Evolutionary conservation across 2,329 filamentous ascomycete species (phyloP), one percentile per base, ranked within the genome.

Genomic region (Botrytis galanthina): DNA sequence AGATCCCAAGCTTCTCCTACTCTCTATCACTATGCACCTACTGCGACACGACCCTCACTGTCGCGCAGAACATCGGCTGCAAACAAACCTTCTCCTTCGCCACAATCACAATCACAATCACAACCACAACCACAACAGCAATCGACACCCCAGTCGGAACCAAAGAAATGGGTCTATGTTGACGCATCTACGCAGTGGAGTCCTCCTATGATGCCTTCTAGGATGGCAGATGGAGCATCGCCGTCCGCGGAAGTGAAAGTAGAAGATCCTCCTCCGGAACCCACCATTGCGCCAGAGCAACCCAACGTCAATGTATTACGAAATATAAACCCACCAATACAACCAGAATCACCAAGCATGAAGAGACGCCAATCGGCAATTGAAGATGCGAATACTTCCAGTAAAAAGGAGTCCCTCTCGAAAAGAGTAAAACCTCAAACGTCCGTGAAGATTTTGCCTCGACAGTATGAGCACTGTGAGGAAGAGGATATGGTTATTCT

Each of bases 401-500:
- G 39, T 12, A 60, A 69, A 29, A 61, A 60, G 32, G 48, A 46
- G n/a, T 72, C 26, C 18, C 18, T 57, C 16, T 73, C 86, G 9
- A 92, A 92, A 80, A 86, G 89, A 61, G 81, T 85, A 44, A 87
- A 84, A 76, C 84, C 86, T 48, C 82, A 83, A 22, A 83, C 82
- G 10, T 85, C 87, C 12, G 84, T 87, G 59, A 92, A 90, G 79
- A 78, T 87, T 14, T 79, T 96, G 80, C 92, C 96, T 1, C 83
- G 87, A 74, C 87, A 87, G 79, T 99, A 99, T 82, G 94, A 97
- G 82, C 85, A 90, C 18, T 97, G 93, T 81, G 86, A 92, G 57
- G 89, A 93, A 14, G 92, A 94, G 79, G 95, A 98, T 81, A 89
- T 99, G 81, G 96, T 97, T 42, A 87, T 95, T 60, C 85, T 99